These are phyloP conservation scores for Garcia nutans DNA, from an alignment of 345 rosid species.

Conservation along the genomic window DNA sequence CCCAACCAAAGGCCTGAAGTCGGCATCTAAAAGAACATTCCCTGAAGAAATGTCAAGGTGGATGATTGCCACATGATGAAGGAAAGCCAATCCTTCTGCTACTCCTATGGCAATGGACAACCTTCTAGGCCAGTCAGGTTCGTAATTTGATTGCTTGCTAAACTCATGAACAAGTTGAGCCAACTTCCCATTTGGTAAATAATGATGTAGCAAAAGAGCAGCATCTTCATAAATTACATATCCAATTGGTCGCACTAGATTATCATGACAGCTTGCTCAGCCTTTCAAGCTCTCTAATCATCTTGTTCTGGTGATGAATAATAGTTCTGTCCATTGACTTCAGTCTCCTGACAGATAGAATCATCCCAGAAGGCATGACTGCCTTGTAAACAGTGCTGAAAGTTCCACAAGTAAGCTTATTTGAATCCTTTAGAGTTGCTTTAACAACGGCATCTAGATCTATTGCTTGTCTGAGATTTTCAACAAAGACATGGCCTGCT, in stretches of 20 bases:
- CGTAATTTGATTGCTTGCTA: conserved; percentile 57
- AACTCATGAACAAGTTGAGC: conserved; percentile 79
- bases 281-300: conserved; percentile 94
- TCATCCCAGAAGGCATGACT: conserved; percentile 90
- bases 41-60: conserved; percentile 38
- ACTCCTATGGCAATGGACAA: conserved; percentile 33
- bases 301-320: conserved; percentile 82
- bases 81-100: conserved; percentile 36
- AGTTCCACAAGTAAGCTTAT: conserved; percentile 75
- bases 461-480: conserved; percentile 83
- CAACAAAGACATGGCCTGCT: conserved; percentile 77
- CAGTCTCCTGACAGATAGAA: conserved; percentile 72
- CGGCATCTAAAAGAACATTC: conserved; percentile 33
- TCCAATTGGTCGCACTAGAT: conserved; percentile 77
- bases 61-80: conserved; percentile 33
- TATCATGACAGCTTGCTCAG: conserved; percentile 92
- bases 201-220: conserved; percentile 83
- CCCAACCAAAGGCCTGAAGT: conserved; percentile 30
- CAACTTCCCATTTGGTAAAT: conserved; percentile 76
- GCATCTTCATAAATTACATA: conserved; percentile 87
- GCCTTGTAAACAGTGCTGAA: conserved; percentile 91
- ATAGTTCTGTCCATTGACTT: conserved; percentile 87
- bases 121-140: conserved; percentile 49
- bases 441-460: conserved; percentile 85
- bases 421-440: conserved; percentile 80